Base-by-base conservation (phyloP, 495 filamentous ascomycete species). In the Emericellopsis terricola region DNA sequence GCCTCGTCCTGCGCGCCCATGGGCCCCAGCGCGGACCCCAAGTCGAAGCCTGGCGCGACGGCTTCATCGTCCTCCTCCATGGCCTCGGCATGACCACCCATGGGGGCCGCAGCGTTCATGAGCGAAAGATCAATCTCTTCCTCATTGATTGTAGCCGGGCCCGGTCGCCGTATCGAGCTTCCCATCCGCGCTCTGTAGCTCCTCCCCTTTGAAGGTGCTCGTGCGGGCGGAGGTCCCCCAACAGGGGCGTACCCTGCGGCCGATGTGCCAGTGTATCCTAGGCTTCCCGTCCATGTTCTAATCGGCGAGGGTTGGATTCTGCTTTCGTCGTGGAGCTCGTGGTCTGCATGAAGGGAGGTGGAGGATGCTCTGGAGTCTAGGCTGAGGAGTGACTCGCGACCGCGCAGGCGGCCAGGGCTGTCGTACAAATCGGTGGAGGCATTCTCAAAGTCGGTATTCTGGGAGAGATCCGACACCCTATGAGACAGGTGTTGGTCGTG, bases 81-180 rank as follows among this genome's bases (percentile, higher is more conserved):
- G 13, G 36, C 30, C 17, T 23, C 21, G 20, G 15, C 18, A 4
- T 14, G n/a, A 2, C 14, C 27, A 9, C 41, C 51, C 3, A 57
- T 38, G 2, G 49, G 49, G 4, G 50, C 57, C 2, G 59, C 59
- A 1, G 50, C 40, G 8, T 35, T 31, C 18, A 64, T 49, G 1
- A 64, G 47, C 2, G 53, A 50, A 26, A 62, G 50, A 19, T 59
- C 48, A 10, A 52, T 54, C 9, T 60, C 57, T 42, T 65, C 59
- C 34, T 64, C 60, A 6, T 42, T 51, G 30, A 65, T 65, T 0
- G 55, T 44, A 3, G 47, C 55, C 14, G 57, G 59, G n/a, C 28
- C 37, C 18, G 41, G 42, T 30, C 39, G 41, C 21, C 38, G 35
- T 18, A 41, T 14, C 13, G 42, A 39, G 7, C n/a, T n/a, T n/a